Evolutionary conservation across 768 basidiomycete genomes (phyloP).

Genomic region (Crepidotus variabilis): DNA sequence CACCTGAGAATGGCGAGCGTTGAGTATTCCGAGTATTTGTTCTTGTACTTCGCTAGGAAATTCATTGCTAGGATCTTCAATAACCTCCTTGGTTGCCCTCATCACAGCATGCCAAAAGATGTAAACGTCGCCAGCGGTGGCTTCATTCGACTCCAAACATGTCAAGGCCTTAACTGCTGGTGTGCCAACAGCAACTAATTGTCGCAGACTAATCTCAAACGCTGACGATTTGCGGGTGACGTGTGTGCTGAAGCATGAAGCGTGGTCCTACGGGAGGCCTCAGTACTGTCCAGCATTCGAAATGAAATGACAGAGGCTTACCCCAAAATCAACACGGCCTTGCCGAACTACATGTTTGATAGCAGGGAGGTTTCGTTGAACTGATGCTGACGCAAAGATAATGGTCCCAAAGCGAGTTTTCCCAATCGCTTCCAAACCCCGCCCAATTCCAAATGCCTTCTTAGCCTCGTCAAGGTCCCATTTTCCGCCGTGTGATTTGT

Average conservation of each 20-base stretch:
- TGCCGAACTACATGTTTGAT: conserved; percentile 14
- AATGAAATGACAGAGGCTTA: too few relatives aligned
- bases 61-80: conserved; percentile 1
- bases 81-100: neutral
- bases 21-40: conserved; percentile 17
- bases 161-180: conserved; percentile 19
- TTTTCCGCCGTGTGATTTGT: conserved; percentile 15
- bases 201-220: conserved; percentile 15
- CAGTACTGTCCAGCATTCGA: too few relatives aligned
- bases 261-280: conserved; percentile 2
- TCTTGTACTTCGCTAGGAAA: conserved; percentile 11
- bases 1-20: conserved; percentile 17
- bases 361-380: conserved; percentile 15
- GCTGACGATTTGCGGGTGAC: conserved; percentile 3
- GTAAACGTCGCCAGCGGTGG: conserved; percentile 23
- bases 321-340: conserved; percentile 12
- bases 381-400: conserved; percentile 13
- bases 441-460: conserved; percentile 7
- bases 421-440: conserved; percentile 20
- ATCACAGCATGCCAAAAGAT: conserved; percentile 24
- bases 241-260: neutral
- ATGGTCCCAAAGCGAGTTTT: conserved; percentile 22
- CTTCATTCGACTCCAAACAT: conserved; percentile 26
- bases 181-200: conserved; percentile 11
- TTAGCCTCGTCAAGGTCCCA: conserved; percentile 13